Base-by-base conservation (phyloP, 2,329 filamentous ascomycete genomes). In the Ophiostoma fasciatum region DNA sequence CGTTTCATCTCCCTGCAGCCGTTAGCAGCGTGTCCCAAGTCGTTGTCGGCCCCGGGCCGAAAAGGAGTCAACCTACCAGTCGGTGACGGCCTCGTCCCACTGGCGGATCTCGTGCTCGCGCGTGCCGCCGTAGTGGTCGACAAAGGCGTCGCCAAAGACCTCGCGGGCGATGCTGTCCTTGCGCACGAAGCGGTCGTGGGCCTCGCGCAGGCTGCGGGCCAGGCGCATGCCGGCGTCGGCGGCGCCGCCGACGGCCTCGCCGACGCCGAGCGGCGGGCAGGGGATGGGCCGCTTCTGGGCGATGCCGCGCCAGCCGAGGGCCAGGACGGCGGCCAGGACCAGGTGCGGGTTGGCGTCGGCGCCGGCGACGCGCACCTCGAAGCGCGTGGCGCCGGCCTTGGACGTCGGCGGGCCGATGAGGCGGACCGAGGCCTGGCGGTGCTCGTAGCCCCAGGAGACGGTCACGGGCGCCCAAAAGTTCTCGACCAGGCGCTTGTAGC, bases 401-500 rank as follows among this genome's bases (percentile, higher is more conserved):
- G 80, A 71, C 0, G 82, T 90, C 0, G 90, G 88, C 11, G 88
- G 88, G 0, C 83, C 75, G 46, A 98, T 94, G 23, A 98, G 60
- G 14, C 90, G 74, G 45, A 98, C 80, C 0, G 82, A 92, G 0
- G 90, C 88, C 5, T 85, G 87, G 42, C 90, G 82, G 55, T 98
- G 88, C 58, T 96, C 90, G 5, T 94, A 62, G 1, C 90, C 90
- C 90, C 90, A 98, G 0, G 84, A 94, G 0, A 96, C 90, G 0
- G 88, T 94, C 6, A 98, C 90, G 0, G 90, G 90, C 0, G 90
- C 90, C 90, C 90, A 98, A 60, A 94, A 96, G 61, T 96, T 96
- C 63, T 98, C 90, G 3, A 98, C 90, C 1, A 98, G 70, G 4
- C 90, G 78, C 62, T 98, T 98, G 67, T 98, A 98, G 42, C 83